Evolutionary conservation across 2,329 filamentous ascomycete species (phyloP).

Genomic region (Furcasterigmium furcatum): DNA sequence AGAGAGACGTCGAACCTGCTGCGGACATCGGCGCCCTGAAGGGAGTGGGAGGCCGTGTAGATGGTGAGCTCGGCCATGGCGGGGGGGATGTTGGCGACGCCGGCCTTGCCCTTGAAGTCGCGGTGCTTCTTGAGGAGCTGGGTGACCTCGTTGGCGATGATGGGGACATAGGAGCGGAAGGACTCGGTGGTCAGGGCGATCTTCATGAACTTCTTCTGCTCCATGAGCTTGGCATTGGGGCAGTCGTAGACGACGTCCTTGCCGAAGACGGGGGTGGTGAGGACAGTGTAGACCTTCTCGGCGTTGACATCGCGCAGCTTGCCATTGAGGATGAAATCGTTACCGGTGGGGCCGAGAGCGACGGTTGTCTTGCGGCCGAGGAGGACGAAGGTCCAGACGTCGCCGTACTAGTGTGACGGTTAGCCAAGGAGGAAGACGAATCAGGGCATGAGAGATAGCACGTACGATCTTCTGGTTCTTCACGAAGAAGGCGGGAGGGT

Average conservation of each 20-base stretch:
- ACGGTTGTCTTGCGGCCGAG: conserved; percentile 89
- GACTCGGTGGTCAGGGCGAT: conserved; percentile 73
- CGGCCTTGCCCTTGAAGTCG: conserved; percentile 64
- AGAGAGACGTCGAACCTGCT: conserved; percentile 77
- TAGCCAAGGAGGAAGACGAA: no score
- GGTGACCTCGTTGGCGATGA: conserved; percentile 73
- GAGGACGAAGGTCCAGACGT: conserved; percentile 85
- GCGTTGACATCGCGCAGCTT: conserved; percentile 88
- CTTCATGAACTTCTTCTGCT: conserved; percentile 95
- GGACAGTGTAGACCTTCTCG: conserved; percentile 82
- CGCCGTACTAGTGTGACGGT: conserved; percentile 61
- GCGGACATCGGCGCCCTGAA: conserved; percentile 82
- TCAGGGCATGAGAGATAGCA: no score
- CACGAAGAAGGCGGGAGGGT: conserved; percentile 85
- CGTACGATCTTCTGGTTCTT: conserved; percentile 71
- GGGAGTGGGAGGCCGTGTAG: conserved; percentile 81
- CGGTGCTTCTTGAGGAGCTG: conserved; percentile 68
- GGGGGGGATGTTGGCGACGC: conserved; percentile 68
- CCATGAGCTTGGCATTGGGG: conserved; percentile 89
- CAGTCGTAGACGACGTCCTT: conserved; percentile 88
- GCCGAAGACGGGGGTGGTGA: conserved; percentile 73
- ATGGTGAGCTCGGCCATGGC: conserved; percentile 85
- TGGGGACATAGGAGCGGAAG: conserved; percentile 71
- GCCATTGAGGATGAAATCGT: conserved; percentile 89
- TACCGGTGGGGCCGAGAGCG: conserved; percentile 75